Evolutionary conservation across 2,329 filamentous ascomycete species (phyloP).

Genomic region (Colletotrichum agaves): DNA sequence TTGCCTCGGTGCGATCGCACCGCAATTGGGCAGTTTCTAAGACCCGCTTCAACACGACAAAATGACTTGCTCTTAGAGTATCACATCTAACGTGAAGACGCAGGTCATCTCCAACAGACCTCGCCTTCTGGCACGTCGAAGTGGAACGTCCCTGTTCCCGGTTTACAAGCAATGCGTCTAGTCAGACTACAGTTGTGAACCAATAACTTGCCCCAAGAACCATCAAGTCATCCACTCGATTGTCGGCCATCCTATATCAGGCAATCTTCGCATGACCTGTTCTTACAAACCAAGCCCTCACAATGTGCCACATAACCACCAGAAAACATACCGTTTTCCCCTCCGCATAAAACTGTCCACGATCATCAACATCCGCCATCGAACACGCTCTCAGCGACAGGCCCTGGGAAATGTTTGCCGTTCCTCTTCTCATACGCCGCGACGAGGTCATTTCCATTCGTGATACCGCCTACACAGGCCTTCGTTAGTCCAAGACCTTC

Average conservation of each 20-base stretch:
- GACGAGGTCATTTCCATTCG: constrained; percentile 67
- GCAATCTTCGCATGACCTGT: constrained; percentile 20
- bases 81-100: neutral
- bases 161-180: no score
- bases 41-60: neutral
- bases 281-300: constrained; percentile 48
- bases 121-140: no score
- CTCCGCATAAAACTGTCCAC: constrained; percentile 55
- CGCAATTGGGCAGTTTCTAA: neutral
- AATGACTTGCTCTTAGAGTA: neutral
- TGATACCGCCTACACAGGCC: constrained; percentile 57
- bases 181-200: neutral
- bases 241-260: neutral
- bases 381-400: constrained; percentile 56
- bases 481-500: neutral
- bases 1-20: constrained; percentile 13
- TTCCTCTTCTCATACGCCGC: constrained; percentile 59
- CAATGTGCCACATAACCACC: constrained; percentile 50
- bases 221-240: neutral
- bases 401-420: constrained; percentile 53
- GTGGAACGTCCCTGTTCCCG: no score
- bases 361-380: constrained; percentile 61
- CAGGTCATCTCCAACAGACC: neutral
- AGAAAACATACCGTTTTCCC: constrained; percentile 48
- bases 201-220: neutral